A percentile compares a stretch with the other conserved stretches of the same genome.
Evolutionary conservation across 208 protist species (phyloP).

Genomic region (Ichthyophonus hoferi): DNA sequence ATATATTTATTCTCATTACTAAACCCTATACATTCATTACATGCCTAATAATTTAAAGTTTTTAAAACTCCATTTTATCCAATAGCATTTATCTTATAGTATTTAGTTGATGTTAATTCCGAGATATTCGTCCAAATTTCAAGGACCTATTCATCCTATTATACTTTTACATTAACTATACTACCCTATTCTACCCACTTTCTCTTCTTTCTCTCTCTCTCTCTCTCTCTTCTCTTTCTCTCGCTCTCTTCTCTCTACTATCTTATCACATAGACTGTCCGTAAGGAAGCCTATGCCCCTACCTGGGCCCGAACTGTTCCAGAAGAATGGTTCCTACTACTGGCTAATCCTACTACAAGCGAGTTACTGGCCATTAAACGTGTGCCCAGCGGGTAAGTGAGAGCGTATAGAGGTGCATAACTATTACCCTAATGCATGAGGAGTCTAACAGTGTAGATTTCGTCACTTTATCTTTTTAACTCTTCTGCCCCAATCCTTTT

Average conservation of each 20-base stretch:
- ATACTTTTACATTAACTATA: neutral
- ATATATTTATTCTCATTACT: too few species aligned
- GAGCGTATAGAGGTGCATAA: neutral
- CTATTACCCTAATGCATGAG: neutral
- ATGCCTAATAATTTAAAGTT: too few species aligned
- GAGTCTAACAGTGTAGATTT: neutral
- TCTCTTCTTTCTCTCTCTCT: too few species aligned
- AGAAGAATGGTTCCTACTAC: slow-evolving; percentile 51
- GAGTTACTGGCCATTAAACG: slow-evolving; percentile 6
- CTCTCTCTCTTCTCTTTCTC: neutral
- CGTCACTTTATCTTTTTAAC: neutral
- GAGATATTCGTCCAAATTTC: neutral
- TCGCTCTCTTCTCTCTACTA: slow-evolving; percentile 51
- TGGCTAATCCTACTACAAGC: slow-evolving; percentile 58
- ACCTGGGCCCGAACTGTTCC: slow-evolving; percentile 43
- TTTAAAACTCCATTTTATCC: too few species aligned
- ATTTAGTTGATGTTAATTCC: too few species aligned
- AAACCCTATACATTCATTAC: too few species aligned
- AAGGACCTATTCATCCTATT: neutral
- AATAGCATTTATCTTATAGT: too few species aligned
- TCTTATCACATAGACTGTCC: slow-evolving; percentile 37
- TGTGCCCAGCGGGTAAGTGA: neutral
- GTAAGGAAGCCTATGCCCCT: slow-evolving; percentile 4
- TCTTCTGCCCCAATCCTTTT: neutral
- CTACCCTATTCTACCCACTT: too few species aligned